Evolutionary conservation across 2,329 filamentous ascomycete species (phyloP).

Genomic region (Catunica adiposa): DNA sequence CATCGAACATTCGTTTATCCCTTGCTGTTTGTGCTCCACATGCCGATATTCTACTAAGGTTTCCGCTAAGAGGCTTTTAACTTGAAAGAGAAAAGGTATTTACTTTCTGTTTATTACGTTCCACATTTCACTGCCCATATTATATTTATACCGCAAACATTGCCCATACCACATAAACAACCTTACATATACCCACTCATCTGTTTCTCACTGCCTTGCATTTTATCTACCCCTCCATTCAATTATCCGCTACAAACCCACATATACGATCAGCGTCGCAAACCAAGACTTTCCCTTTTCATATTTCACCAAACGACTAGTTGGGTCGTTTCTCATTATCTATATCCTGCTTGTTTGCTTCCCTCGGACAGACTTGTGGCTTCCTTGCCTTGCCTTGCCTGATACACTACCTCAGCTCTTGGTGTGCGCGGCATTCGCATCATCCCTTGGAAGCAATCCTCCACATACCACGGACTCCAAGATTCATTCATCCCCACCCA

Average conservation of each 20-base stretch:
- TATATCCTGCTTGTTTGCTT: not conserved
- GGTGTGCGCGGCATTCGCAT: not conserved
- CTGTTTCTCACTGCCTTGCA: not conserved
- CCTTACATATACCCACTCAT: not conserved
- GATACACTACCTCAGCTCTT: not conserved
- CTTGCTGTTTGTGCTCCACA: not conserved
- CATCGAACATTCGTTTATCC: not conserved
- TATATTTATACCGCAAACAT: not conserved
- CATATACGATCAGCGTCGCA: not conserved
- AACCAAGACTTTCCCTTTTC: not conserved
- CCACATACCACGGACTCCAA: constrained; percentile 1
- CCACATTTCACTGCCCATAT: no score
- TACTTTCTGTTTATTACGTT: not conserved
- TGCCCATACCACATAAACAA: not conserved
- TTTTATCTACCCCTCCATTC: not conserved
- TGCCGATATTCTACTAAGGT: not conserved
- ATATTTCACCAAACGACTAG: not conserved
- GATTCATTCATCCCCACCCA: not conserved
- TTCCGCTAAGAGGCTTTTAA: not conserved
- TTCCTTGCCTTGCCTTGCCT: not conserved
- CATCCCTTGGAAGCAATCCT: not conserved
- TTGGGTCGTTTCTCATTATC: not conserved
- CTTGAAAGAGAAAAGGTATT: not conserved
- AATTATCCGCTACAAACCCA: not conserved
- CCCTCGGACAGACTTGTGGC: not conserved